A percentile compares a stretch with the other conserved stretches of the same genome.
Conservation (phyloP, 306 rosid species). For the Rubus idaeus region DNA sequence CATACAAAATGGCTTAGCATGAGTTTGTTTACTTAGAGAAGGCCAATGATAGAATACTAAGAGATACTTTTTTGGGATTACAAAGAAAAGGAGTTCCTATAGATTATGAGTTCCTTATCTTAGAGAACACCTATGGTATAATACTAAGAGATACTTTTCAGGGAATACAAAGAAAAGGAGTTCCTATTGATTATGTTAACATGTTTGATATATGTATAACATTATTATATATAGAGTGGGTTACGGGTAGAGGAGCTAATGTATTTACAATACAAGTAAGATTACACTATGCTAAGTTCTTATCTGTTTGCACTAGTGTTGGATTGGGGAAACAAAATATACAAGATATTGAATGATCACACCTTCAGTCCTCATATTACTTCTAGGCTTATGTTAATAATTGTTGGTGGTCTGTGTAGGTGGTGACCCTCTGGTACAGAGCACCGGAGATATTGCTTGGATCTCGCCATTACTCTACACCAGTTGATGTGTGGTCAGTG, state of each 20-base stretch:
- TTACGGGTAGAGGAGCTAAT: not conserved
- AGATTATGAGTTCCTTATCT: not conserved
- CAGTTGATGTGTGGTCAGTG: constrained; percentile 99
- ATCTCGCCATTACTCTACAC: constrained; percentile 96
- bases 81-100: too few relatives aligned
- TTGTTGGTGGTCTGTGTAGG: constrained; percentile 45
- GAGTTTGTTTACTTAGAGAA: not conserved
- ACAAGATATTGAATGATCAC: not conserved
- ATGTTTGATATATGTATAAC: too few relatives aligned
- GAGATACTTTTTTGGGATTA: too few relatives aligned
- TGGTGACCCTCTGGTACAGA: constrained; percentile 98
- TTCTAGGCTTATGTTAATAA: constrained; percentile 17
- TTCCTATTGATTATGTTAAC: too few relatives aligned
- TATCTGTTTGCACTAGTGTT: not conserved
- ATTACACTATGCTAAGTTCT: not conserved
- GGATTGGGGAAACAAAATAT: not conserved
- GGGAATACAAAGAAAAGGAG: too few relatives aligned
- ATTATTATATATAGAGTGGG: too few relatives aligned
- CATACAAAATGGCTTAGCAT: not conserved
- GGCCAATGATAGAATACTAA: too few relatives aligned
- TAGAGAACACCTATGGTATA: too few relatives aligned
- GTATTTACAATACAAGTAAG: not conserved
- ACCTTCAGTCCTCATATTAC: not conserved
- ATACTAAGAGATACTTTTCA: too few relatives aligned
- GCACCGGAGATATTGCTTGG: constrained; percentile 99